These are phyloP conservation scores for Arxiozyma heterogenica DNA, from an alignment of 1,139 yeast genomes.

Conservation along the genomic window DNA sequence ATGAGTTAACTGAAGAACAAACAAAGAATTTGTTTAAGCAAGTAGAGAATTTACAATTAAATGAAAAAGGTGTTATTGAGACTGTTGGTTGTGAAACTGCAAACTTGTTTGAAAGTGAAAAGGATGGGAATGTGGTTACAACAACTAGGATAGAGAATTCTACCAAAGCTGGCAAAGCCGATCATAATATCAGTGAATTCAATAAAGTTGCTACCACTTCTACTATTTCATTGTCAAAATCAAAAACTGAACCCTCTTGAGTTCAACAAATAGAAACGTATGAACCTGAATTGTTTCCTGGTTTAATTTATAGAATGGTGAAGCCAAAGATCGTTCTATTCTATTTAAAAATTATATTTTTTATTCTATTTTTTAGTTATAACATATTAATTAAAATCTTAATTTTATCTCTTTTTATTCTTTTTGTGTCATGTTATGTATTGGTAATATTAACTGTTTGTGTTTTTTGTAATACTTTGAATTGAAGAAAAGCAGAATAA, in stretches of 20 bases:
- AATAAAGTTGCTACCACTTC: background rate
- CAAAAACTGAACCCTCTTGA: background rate
- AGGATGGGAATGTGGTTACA: background rate
- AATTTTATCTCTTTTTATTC: too few species aligned
- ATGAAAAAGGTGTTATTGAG: background rate
- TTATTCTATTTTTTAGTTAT: too few species aligned
- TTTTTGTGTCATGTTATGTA: too few species aligned
- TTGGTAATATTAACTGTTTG: too few species aligned
- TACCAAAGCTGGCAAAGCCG: background rate
- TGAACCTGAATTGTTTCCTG: conserved; percentile 98
- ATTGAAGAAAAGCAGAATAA: too few species aligned
- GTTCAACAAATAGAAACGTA: too few species aligned
- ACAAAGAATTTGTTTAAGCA: conserved; percentile 44
- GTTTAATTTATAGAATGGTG: conserved; percentile 98
- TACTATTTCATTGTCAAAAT: background rate
- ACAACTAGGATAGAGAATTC: background rate
- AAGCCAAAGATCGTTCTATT: conserved; percentile 93
- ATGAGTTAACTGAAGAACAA: conserved; percentile 46
- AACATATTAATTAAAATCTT: too few species aligned
- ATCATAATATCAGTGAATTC: background rate
- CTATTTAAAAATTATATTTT: background rate
- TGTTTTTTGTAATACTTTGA: too few species aligned
- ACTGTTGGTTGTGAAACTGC: background rate
- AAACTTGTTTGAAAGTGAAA: background rate
- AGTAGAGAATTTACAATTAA: background rate